phyloP scores from a whole-genome alignment of 805 yeast genomes.

The Kregervanrija pseudodelftensis region DNA sequence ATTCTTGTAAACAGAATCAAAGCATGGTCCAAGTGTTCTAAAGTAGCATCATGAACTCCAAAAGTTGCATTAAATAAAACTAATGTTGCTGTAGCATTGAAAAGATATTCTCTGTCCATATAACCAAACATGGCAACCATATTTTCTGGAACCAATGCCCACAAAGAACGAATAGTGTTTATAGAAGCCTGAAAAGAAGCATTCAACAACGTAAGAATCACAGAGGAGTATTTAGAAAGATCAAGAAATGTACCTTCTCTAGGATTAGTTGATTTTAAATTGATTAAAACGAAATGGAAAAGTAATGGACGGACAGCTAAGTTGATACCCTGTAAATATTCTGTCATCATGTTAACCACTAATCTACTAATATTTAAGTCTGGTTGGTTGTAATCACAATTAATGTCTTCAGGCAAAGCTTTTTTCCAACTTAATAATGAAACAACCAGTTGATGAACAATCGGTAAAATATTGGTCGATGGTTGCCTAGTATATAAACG shows the following conservation, averaged over 20 bases:
- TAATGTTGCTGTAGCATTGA: conserved; percentile 69
- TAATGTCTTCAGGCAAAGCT: conserved; percentile 54
- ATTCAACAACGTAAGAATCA: conserved; percentile 61
- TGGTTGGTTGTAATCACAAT: conserved; percentile 52
- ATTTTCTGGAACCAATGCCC: conserved; percentile 69
- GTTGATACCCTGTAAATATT: conserved; percentile 76
- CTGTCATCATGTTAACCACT: conserved; percentile 71
- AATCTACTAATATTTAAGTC: conserved; percentile 55
- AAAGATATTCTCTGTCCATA: conserved; percentile 79
- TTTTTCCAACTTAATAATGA: conserved; percentile 63
- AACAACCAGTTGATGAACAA: conserved; percentile 61
- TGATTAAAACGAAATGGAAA: conserved; percentile 68
- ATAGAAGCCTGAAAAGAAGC: conserved; percentile 78
- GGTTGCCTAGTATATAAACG: conserved; percentile 71
- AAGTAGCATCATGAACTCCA: conserved; percentile 74
- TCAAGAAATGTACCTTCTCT: conserved; percentile 44
- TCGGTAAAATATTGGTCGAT: conserved; percentile 65
- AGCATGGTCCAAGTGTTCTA: conserved; percentile 67
- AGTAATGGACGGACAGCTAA: conserved; percentile 70
- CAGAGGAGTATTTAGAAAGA: conserved; percentile 57
- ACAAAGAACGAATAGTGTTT: conserved; percentile 62
- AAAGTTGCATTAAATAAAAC: conserved; percentile 71
- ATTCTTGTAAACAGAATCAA: conserved; percentile 61
- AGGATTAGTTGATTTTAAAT: conserved; percentile 36
- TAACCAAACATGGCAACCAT: conserved; percentile 84